These are phyloP conservation scores for Melaleuca quinquenervia DNA, from an alignment of 345 rosid species.

Conservation along the genomic window DNA sequence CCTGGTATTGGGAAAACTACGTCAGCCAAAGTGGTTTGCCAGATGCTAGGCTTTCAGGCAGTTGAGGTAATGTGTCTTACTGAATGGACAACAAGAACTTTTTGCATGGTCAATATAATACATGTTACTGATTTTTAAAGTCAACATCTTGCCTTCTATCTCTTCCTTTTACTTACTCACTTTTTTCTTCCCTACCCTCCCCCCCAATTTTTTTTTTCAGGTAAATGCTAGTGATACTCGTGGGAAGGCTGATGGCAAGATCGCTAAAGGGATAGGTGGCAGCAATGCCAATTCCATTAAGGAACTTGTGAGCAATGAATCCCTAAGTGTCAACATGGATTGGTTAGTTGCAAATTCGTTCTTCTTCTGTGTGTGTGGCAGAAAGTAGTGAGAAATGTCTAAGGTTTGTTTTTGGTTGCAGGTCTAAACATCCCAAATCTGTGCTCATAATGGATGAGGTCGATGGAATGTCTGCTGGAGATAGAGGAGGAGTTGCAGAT, in stretches of 20 bases:
- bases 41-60: constrained; percentile 90
- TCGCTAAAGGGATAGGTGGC: constrained; percentile 84
- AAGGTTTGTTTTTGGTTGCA: constrained; percentile 13
- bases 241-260: constrained; percentile 82
- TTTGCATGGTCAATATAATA: not conserved
- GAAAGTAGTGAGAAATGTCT: not conserved
- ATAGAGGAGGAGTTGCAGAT: constrained; percentile 96
- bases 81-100: not conserved
- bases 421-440: constrained; percentile 64
- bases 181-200: not conserved
- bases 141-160: not conserved
- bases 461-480: constrained; percentile 99
- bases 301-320: constrained; percentile 89
- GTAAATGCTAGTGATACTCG: constrained; percentile 99
- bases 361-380: not conserved
- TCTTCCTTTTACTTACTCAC: not conserved
- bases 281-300: constrained; percentile 92
- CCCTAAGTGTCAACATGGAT: constrained; percentile 49
- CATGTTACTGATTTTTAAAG: not conserved
- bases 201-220: constrained; percentile 25
- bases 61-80: constrained; percentile 50
- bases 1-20: constrained; percentile 99
- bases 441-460: constrained; percentile 99
- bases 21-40: constrained; percentile 78
- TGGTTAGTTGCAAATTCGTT: constrained; percentile 23